A percentile compares a stretch with the other conserved stretches of the same genome.
phyloP scores from a whole-genome alignment of 1,284 basidiomycete genomes.

The Cronartium quercuum region DNA sequence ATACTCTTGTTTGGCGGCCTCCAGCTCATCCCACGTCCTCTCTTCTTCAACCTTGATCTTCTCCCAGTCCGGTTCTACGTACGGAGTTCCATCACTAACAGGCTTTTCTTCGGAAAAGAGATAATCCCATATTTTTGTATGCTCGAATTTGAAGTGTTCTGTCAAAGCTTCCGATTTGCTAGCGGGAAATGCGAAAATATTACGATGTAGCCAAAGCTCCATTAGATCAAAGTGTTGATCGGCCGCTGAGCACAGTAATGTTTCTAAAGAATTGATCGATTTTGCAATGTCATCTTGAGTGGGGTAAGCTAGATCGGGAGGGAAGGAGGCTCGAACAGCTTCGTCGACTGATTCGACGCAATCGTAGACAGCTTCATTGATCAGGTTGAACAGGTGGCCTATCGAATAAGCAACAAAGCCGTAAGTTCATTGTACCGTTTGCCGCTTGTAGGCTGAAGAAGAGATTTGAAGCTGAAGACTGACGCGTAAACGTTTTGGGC shows the following conservation, averaged over 20 bases:
- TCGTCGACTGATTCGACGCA: conserved; percentile 20
- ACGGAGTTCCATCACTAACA: not conserved
- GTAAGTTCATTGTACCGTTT: not conserved
- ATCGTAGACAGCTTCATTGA: conserved; percentile 29
- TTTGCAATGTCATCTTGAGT: conserved; percentile 25
- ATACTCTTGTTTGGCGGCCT: conserved; percentile 14
- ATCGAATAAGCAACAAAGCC: not conserved
- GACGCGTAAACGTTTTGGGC: conserved; percentile 25
- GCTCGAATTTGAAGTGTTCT: conserved; percentile 21
- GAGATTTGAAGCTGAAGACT: not conserved
- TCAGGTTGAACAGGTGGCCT: conserved; percentile 32
- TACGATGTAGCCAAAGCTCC: conserved; percentile 33
- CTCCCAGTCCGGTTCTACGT: conserved; percentile 17
- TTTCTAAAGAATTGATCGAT: conserved; percentile 30
- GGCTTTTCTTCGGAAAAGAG: not conserved
- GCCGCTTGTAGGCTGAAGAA: not conserved
- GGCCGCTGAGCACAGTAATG: conserved; percentile 13
- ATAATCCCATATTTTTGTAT: conserved; percentile 25
- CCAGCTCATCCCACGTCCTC: conserved; percentile 10
- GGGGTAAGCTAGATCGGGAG: conserved; percentile 3
- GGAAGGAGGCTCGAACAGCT: conserved; percentile 13
- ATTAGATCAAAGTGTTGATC: conserved; percentile 32
- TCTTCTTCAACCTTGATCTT: conserved; percentile 22
- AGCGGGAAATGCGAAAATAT: conserved; percentile 28
- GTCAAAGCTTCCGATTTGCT: conserved; percentile 7